Evolutionary conservation across 2,329 filamentous ascomycete genomes (phyloP).

Genomic region (Stenocarpella maydis): DNA sequence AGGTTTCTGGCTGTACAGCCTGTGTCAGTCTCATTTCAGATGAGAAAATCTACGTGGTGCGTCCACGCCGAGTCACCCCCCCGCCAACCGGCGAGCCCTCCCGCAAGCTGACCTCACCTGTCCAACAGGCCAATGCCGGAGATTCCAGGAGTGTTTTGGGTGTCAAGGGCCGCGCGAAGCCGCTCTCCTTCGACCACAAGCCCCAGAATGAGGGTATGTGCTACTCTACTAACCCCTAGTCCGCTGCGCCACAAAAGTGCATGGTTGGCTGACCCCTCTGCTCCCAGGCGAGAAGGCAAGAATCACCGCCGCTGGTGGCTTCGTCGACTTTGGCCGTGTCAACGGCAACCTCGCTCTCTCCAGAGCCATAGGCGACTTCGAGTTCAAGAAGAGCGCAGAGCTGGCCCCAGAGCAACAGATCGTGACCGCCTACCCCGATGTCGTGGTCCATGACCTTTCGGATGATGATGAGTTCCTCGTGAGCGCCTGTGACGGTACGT

Average conservation of each 20-base stretch:
- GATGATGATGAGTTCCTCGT: constrained; percentile 97
- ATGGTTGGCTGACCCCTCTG: constrained; percentile 35
- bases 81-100: constrained; percentile 35
- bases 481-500: constrained; percentile 87
- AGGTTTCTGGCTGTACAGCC: constrained; percentile 97
- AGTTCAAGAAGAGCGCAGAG: constrained; percentile 99
- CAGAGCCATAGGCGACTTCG: constrained; percentile 97
- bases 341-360: constrained; percentile 98
- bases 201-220: constrained; percentile 91
- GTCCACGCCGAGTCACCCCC: too few species aligned
- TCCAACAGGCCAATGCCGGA: constrained; percentile 86
- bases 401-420: constrained; percentile 98
- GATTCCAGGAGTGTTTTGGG: constrained; percentile 95
- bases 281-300: constrained; percentile 88
- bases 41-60: constrained; percentile 93
- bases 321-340: constrained; percentile 97
- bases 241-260: neutral
- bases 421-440: constrained; percentile 95
- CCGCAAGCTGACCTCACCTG: constrained; percentile 39
- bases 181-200: constrained; percentile 98
- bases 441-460: constrained; percentile 87
- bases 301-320: constrained; percentile 94
- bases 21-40: constrained; percentile 89
- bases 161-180: constrained; percentile 96
- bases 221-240: neutral